Base-by-base conservation (phyloP, 1,139 yeast genomes). In the Suhomyces taliae region DNA sequence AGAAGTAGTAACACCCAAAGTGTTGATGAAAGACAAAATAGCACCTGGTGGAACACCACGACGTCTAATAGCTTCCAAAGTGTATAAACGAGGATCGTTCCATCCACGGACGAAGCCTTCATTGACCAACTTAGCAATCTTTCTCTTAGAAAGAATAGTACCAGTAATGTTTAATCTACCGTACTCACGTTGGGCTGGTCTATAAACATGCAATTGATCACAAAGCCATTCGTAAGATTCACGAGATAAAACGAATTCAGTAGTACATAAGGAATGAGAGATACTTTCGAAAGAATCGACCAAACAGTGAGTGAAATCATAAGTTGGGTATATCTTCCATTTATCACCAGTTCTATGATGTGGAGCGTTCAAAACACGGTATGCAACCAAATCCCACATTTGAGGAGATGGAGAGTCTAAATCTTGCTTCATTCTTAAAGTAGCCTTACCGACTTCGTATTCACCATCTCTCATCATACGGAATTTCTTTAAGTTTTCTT, bases 11-110 rank as follows among this genome's bases (percentile, higher is more conserved):
- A 95, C 99, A 60, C 99, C 99, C 57, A 95, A 79, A 40, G 97
- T 95, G 64, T 91, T 90, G 61, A 95, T 88, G 66, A 95, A 95
- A 36, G 90, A 81, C 60, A 95, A 78, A 64, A 95, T 89, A 27
- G 98, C 97, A 34, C 98, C 98, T n/a, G 99, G 99, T 54, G 99
- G 99, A 8, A 95, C 85, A 72, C 99, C 99, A 66, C 99, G 88
- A 69, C 99, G 88, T 64, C 90, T 87, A 51, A 95, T 84, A 40
- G 95, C 97, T 60, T 90, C 99, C 57, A 95, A 79, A 8, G 99
- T 95, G 68, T 84, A 93, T 62, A 95, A 78, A 63, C 99, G 82
- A 57, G 99, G 99, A 70, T 95, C 99, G 69, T 95, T 95, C 99
- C 99, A 95, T 39, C 90, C 97, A 66, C 97, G 83, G 33, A 95